These are phyloP conservation scores for Phytophthora idaei DNA, from an alignment of 352 stramenopile genomes.

Conservation along the genomic window DNA sequence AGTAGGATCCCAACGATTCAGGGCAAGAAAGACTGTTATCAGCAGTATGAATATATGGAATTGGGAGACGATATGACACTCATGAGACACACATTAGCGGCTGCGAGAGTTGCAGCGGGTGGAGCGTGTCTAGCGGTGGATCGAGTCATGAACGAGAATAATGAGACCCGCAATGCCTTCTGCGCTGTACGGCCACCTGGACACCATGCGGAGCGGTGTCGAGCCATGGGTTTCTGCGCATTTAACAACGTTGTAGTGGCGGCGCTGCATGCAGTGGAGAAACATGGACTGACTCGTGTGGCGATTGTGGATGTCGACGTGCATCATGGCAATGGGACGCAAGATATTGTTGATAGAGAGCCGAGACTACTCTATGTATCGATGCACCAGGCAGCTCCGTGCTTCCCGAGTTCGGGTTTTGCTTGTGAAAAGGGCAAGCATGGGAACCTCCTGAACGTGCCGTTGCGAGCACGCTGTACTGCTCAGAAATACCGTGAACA, in stretches of 20 bases:
- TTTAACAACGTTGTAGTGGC: constrained; percentile 96
- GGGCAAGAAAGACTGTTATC: constrained; percentile 55
- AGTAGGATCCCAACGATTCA: constrained; percentile 28
- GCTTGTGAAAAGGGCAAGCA: constrained; percentile 41
- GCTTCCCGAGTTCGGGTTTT: constrained; percentile 53
- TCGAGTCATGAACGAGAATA: constrained; percentile 34
- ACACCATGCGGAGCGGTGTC: constrained; percentile 57
- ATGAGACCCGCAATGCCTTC: constrained; percentile 77
- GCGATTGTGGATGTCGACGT: constrained; percentile 81
- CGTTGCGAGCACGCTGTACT: constrained; percentile 40
- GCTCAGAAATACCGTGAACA: constrained; percentile 43
- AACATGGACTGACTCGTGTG: constrained; percentile 50
- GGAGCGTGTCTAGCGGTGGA: constrained; percentile 83
- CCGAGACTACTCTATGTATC: constrained; percentile 56
- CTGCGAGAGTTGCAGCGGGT: constrained; percentile 70
- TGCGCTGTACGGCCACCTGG: constrained; percentile 80
- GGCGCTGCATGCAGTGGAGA: constrained; percentile 92
- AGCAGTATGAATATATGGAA: constrained; percentile 71
- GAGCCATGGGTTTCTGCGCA: constrained; percentile 92
- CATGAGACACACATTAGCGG: constrained; percentile 70
- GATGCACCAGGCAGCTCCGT: constrained; percentile 54
- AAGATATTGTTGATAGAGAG: constrained; percentile 41
- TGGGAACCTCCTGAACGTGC: constrained; percentile 56
- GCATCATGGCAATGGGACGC: constrained; percentile 91
- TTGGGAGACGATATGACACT: constrained; percentile 71